Conservation (phyloP, 2,329 filamentous ascomycete species). For the Trichophyton mentagrophytes region DNA sequence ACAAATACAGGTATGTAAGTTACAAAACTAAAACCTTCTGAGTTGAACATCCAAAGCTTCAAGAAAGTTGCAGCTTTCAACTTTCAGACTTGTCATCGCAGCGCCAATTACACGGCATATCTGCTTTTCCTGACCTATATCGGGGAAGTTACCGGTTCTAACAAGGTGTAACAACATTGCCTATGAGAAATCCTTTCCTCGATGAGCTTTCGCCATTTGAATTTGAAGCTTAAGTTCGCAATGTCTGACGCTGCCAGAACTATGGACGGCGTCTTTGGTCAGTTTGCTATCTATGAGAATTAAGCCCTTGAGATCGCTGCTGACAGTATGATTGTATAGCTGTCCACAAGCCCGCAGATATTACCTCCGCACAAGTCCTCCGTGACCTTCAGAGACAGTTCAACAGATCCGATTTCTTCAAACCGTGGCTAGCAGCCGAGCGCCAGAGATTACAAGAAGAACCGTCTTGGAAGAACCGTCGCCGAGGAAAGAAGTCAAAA, state of each 20-base stretch:
- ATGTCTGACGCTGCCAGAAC: background rate
- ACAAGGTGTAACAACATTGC: background rate
- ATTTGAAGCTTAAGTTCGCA: background rate
- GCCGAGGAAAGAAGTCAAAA: constrained; percentile 48
- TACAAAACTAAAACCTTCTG: background rate
- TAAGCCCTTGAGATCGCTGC: background rate
- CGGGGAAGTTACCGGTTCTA: background rate
- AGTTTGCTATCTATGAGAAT: constrained; percentile 11
- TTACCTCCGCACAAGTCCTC: constrained; percentile 81
- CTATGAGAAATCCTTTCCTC: background rate
- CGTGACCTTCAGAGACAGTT: constrained; percentile 77
- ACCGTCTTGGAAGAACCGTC: constrained; percentile 39
- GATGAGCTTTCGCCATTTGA: background rate
- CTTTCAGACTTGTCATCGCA: background rate
- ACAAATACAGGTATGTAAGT: background rate
- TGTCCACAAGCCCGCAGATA: constrained; percentile 80
- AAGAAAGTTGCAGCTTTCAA: background rate
- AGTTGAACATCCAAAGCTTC: background rate
- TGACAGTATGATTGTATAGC: constrained; percentile 40
- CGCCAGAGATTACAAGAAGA: constrained; percentile 44
- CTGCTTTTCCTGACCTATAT: background rate
- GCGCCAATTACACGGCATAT: background rate
- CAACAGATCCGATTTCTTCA: constrained; percentile 67
- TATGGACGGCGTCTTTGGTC: constrained; percentile 53
- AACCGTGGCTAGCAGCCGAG: constrained; percentile 59